A percentile compares a stretch with the other conserved stretches of the same genome.
phyloP scores from a whole-genome alignment of 2,329 filamentous ascomycete species.

The Zymoseptoria tritici region DNA sequence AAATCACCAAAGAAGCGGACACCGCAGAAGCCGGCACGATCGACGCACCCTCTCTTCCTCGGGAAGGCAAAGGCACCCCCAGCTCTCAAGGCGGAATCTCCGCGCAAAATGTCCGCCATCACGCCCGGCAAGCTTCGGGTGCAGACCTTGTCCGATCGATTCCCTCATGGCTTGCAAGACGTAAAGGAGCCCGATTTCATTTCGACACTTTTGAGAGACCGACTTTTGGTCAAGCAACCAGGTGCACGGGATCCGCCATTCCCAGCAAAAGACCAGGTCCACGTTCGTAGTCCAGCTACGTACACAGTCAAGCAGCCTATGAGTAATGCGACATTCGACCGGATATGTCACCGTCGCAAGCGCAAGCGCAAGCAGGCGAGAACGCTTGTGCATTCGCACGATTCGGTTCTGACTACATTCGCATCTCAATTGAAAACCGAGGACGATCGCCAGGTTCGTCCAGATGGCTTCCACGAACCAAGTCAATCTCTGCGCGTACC shows the following conservation, averaged over 20 bases:
- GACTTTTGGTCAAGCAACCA: slow-evolving; percentile 49
- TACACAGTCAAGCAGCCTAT: background rate
- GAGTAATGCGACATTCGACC: background rate
- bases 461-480: slow-evolving; percentile 31
- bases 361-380: slow-evolving; percentile 31
- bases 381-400: slow-evolving; percentile 17
- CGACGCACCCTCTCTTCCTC: slow-evolving; percentile 62
- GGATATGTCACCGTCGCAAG: slow-evolving; percentile 29
- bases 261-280: slow-evolving; percentile 58
- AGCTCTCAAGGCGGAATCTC: slow-evolving; percentile 22
- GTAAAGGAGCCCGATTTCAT: slow-evolving; percentile 8
- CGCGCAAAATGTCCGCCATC: slow-evolving; percentile 32
- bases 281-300: slow-evolving; percentile 49
- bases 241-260: slow-evolving; percentile 62
- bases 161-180: slow-evolving; percentile 4
- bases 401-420: slow-evolving; percentile 20
- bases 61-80: slow-evolving; percentile 32
- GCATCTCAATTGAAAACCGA: slow-evolving; percentile 16
- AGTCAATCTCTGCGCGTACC: slow-evolving; percentile 22
- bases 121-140: slow-evolving; percentile 41
- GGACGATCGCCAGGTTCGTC: slow-evolving; percentile 12
- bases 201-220: slow-evolving; percentile 26
- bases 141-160: slow-evolving; percentile 21
- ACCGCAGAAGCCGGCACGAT: slow-evolving; percentile 22
- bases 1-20: slow-evolving; percentile 17